Percentiles rank a stretch among this genome's conserved stretches.
Evolutionary conservation across 1,139 yeast genomes (phyloP).

Genomic region (Suzukiozyma palmioleophila): DNA sequence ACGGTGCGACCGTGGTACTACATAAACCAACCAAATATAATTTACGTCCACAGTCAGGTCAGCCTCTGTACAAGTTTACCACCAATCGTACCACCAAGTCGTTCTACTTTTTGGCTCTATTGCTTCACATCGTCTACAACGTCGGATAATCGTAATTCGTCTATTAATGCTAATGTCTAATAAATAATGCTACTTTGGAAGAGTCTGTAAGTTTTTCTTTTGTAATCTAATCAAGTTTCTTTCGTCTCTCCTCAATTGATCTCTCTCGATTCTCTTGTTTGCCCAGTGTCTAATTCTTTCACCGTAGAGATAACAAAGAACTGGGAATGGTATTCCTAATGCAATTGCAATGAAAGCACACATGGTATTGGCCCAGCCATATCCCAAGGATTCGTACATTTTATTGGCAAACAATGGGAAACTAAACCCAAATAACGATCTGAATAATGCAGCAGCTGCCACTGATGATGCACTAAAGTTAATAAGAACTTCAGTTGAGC

Average conservation of each 20-base stretch:
- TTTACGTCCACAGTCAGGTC: too few species aligned
- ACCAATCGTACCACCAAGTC: too few species aligned
- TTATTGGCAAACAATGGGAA: conserved; percentile 40
- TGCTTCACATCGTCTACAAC: too few species aligned
- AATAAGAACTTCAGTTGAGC: conserved; percentile 1
- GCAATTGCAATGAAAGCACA: conserved; percentile 37
- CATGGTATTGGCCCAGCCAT: conserved; percentile 47
- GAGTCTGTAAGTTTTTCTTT: conserved; percentile 5
- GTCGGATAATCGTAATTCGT: not conserved
- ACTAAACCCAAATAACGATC: conserved; percentile 39
- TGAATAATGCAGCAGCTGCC: conserved; percentile 45
- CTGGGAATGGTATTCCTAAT: conserved; percentile 43
- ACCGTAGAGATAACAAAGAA: conserved; percentile 38
- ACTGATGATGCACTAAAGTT: conserved; percentile 42
- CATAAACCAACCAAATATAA: too few species aligned
- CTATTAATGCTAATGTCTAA: conserved; percentile 1
- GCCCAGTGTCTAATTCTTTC: conserved; percentile 36
- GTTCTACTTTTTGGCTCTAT: too few species aligned
- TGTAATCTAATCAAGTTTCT: conserved; percentile 26
- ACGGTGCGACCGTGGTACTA: too few species aligned
- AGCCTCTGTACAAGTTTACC: too few species aligned
- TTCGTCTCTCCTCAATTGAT: conserved; percentile 30
- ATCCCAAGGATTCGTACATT: conserved; percentile 36
- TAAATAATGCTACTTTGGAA: not conserved
- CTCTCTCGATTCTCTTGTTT: conserved; percentile 28